Percentiles rank a stretch among this genome's conserved stretches.
Conservation (phyloP, 495 filamentous ascomycete species). For the Parathielavia appendiculata region DNA sequence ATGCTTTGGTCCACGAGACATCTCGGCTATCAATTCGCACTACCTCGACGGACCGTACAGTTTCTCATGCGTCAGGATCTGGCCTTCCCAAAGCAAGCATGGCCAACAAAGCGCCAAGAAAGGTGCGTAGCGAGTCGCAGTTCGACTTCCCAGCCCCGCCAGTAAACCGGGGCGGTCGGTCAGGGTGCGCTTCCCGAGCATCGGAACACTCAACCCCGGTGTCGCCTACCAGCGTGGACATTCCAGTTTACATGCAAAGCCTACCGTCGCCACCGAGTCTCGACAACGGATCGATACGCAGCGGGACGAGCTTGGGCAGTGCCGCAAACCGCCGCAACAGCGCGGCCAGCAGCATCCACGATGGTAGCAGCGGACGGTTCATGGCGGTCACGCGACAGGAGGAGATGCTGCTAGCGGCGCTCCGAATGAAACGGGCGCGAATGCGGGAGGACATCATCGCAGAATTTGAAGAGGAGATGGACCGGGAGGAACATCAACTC, state of each 20-base stretch:
- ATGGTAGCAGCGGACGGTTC: constrained; percentile 52
- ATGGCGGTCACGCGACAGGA: constrained; percentile 88
- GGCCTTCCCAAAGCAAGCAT: neutral
- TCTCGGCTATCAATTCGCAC: constrained; percentile 20
- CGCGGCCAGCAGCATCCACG: constrained; percentile 25
- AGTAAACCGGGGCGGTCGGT: constrained; percentile 2
- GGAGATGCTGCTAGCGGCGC: constrained; percentile 72
- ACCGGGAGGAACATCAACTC: constrained; percentile 16
- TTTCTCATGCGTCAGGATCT: constrained; percentile 7
- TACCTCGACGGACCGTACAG: constrained; percentile 17
- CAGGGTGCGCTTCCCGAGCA: constrained; percentile 16
- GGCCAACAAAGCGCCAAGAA: constrained; percentile 15
- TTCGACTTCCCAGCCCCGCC: constrained; percentile 31
- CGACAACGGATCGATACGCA: constrained; percentile 26
- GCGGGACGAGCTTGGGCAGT: constrained; percentile 22
- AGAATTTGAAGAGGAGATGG: constrained; percentile 43
- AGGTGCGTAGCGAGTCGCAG: constrained; percentile 11
- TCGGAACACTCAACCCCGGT: constrained; percentile 43
- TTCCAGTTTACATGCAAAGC: constrained; percentile 32
- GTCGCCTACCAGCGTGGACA: constrained; percentile 45
- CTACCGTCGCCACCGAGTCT: constrained; percentile 14
- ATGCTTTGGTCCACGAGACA: constrained; percentile 9
- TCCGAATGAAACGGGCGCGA: constrained; percentile 70
- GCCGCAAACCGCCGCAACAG: constrained; percentile 22
- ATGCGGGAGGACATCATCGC: constrained; percentile 69